phyloP scores from a whole-genome alignment of 176 grass and related monocot genomes.

The Luzula sylvatica region DNA sequence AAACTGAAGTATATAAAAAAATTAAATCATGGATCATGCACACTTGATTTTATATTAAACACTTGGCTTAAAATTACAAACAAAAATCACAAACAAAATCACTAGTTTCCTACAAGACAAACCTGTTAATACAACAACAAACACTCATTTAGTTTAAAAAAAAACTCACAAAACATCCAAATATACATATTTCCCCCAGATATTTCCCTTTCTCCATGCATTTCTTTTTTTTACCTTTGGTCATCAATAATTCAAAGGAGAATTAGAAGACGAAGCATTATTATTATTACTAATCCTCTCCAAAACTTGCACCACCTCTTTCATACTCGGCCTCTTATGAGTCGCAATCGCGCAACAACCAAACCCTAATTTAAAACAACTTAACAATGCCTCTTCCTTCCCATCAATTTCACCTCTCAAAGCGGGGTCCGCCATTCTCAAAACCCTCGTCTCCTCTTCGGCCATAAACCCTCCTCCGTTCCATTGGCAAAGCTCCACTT shows the following conservation, averaged over 20 bases:
- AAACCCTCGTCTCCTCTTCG: conserved; percentile 49
- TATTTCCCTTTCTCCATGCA: neutral
- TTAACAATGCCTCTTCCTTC: conserved; percentile 56
- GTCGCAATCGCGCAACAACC: conserved; percentile 63
- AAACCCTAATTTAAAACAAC: conserved; percentile 85
- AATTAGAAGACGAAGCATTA: conserved; percentile 5
- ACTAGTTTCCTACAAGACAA: conserved; percentile 18
- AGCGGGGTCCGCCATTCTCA: conserved; percentile 74
- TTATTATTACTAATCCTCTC: conserved; percentile 33
- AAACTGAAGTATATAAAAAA: too few species aligned
- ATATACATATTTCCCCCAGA: neutral
- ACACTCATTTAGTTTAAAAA: conserved; percentile 21
- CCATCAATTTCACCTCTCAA: conserved; percentile 52
- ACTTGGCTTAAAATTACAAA: conserved; percentile 17
- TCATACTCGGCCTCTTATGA: conserved; percentile 61
- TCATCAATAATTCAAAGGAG: conserved; percentile 22
- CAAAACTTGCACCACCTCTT: conserved; percentile 48
- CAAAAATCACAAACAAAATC: neutral
- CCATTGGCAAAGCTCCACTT: conserved; percentile 90
- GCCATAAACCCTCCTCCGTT: conserved; percentile 35
- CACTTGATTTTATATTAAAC: neutral
- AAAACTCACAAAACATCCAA: neutral
- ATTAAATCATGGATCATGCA: too few species aligned
- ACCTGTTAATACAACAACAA: conserved; percentile 8
- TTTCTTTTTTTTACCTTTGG: neutral